Evolutionary conservation across 179 eudicot genomes (phyloP).

Genomic region (Monotropa hypopitys): DNA sequence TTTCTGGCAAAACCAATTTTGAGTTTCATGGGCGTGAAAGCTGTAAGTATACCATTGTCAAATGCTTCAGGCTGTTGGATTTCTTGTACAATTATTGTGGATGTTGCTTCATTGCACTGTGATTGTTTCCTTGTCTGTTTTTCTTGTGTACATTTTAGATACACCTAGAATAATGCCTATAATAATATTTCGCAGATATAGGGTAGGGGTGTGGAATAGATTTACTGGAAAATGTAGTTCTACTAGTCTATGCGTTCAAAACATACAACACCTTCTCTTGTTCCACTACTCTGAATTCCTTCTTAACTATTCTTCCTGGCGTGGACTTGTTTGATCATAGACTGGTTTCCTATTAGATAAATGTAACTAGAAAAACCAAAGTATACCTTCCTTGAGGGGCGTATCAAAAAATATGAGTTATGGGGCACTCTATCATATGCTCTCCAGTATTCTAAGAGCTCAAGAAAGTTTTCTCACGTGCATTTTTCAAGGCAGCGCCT

Average conservation of each 20-base stretch:
- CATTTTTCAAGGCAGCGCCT: no score
- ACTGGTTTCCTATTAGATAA: background rate
- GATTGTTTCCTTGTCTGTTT: background rate
- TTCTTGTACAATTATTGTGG: background rate
- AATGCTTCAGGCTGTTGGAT: background rate
- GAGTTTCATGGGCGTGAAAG: constrained; percentile 77
- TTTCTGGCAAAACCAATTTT: constrained; percentile 57
- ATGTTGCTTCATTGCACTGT: background rate
- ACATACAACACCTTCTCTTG: background rate
- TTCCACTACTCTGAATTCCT: background rate
- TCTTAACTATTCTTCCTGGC: background rate
- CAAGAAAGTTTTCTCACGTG: no score
- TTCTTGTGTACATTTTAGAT: background rate
- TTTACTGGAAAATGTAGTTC: no score
- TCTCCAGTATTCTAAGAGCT: no score
- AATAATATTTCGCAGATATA: background rate
- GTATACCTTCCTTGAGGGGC: background rate
- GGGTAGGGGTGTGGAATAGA: background rate
- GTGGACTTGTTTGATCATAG: background rate
- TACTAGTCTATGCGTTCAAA: background rate
- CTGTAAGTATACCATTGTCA: constrained; percentile 31
- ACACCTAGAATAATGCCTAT: background rate
- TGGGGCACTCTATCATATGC: no score
- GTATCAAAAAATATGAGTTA: no score
- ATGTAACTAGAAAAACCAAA: background rate